Evolutionary conservation across 1,284 basidiomycete species (phyloP), one percentile per base, ranked within the genome.

Genomic region (Ustilago cynodontis): DNA sequence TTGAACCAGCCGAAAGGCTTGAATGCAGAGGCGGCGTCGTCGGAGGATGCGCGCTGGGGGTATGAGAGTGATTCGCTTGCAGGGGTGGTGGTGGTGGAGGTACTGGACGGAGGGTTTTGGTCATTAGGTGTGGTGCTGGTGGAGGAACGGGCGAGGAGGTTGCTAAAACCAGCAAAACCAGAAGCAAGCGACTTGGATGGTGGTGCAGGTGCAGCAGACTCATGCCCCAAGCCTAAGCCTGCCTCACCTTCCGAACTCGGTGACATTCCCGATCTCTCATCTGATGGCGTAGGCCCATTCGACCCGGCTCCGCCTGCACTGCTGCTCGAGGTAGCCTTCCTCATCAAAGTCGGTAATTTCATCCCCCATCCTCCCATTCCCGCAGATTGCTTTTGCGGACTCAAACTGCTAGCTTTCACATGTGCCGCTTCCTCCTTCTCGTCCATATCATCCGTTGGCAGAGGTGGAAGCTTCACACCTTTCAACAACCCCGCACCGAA

Each of bases 381-480:
- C 31, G 9, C 39, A 41, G 28, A 22, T 43, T 35, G 43, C 60
- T 64, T 62, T 22, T 63, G 59, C 7, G 60, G 61, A 41, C 65
- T 65, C 22, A 49, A 24, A n/a, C 33, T 54, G 2, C 43, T 54
- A 3, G 61, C 45, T 3, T 52, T 45, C 14, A 45, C 41, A 43
- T 71, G 65, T 10, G 52, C 75, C 24, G 60, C 61, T 31, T 79
- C 79, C 28, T 67, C 68, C 8, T 74, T 79, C 41, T 82, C 82
- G 20, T 63, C 72, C 18, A 79, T 77, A 14, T 69, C 49, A 39
- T 81, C 80, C 39, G 82, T 82, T 3, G 82, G 82, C 55, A 83
- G 37, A 2, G 82, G 82, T 2, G 82, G 82, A 31, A 83, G 52
- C 57, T 83, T 83, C 60, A 83, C 71, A 0, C 74, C 80, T 16